Evolutionary conservation across 2,329 filamentous ascomycete genomes (phyloP), one percentile per base, ranked within the genome.

Genomic region (Paraphaeosphaeria minitans): DNA sequence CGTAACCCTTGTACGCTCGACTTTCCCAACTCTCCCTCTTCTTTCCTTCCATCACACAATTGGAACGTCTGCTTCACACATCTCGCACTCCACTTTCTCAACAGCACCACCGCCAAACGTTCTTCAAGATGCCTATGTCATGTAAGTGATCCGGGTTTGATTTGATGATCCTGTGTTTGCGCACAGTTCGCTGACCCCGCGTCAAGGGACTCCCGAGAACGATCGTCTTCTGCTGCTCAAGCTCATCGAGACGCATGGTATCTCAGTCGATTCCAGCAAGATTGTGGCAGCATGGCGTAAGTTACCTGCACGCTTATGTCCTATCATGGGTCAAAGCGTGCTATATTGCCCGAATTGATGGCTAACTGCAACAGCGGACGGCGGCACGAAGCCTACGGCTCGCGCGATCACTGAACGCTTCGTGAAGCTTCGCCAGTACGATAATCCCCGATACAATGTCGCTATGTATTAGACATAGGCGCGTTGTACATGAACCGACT

Each of bases 261-360:
- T 68, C 52, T 41, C 24, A 1, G 56, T 68, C n/a, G 46, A 67
- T 29, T 24, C 47, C 14, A 50, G 47, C n/a, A 50, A 56, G n/a
- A 63, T 68, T n/a, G 53, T 37, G 2, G 35, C 56, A 1, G 61
- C 63, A 7, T 68, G 66, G 66, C 66, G 66, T 68, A 60, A 59
- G 66, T 64, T 24, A 27, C n/a, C 1, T 22, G 1, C 22, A 14
- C 24, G 21, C 13, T 51, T 12, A 13, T 24, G 12, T 33, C 12
- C 16, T 16, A 22, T 22, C 48, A 8, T 27, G 22, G 35, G 24
- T 19, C 31, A 51, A 19, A n/a, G 29, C 22, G 19, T n/a, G 37
- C 1, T 3, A 4, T 31, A 8, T 31, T 9, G 4, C 9, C 29
- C 10, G 29, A 10, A 2, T 4, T 8, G 29, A 19, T 31, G n/a